These are phyloP conservation scores for Capsicum rhomboideum DNA, from an alignment of 257 asterid species.

Conservation along the genomic window DNA sequence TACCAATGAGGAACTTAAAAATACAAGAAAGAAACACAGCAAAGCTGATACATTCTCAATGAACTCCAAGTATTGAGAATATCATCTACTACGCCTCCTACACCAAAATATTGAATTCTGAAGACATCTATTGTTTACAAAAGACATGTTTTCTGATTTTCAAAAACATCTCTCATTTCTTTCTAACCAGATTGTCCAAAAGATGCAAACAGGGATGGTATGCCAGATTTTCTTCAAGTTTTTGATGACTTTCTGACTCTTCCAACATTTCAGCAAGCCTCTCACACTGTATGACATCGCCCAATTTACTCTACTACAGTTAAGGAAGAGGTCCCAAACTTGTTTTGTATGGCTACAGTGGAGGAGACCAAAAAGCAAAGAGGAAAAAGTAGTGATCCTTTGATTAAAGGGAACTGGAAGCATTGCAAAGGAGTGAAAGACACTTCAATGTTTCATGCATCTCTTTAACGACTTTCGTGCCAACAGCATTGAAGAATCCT, in stretches of 20 bases:
- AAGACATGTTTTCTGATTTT: not conserved
- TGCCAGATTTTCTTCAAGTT: not conserved
- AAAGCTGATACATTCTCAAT: not conserved
- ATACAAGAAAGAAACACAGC: not conserved
- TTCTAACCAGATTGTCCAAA: not conserved
- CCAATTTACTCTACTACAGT: not conserved
- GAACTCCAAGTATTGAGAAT: not conserved
- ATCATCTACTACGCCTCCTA: not conserved
- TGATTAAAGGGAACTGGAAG: not conserved
- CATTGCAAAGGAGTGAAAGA: not conserved
- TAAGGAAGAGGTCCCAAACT: not conserved
- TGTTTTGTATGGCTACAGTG: not conserved
- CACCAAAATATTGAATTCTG: not conserved
- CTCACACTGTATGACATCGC: not conserved
- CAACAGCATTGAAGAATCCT: not conserved
- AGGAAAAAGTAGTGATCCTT: not conserved
- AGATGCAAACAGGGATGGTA: not conserved
- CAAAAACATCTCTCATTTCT: not conserved
- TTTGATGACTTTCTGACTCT: not conserved
- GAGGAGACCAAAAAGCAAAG: not conserved
- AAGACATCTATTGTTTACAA: not conserved
- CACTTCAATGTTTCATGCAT: not conserved
- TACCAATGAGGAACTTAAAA: not conserved
- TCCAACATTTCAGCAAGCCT: not conserved
- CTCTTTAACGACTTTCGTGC: not conserved